Evolutionary conservation across 257 asterid genomes (phyloP), one percentile per base, ranked within the genome.

Genomic region (Ligustrum vulgare): DNA sequence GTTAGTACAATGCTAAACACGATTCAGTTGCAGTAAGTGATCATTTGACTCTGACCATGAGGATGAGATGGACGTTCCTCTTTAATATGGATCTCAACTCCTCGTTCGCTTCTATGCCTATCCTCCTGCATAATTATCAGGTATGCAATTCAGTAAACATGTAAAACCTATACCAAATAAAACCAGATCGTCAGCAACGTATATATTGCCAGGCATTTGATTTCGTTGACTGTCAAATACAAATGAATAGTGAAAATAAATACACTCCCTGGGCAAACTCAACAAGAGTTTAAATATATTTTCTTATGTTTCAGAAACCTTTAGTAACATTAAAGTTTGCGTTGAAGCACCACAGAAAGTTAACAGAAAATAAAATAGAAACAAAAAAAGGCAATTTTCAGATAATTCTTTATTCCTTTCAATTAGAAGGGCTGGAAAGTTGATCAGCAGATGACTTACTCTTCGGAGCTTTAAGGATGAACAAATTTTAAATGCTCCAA

Each of bases 91-190:
- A 75, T 71, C 97, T 81, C 62, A 94, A 88, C 90, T 94, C 99
- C 77, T 92, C 98, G 22, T 92, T 94, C 36, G 99, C 98, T 86
- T 94, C 99, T 0, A 92, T 60, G 4, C 99, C 99, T 23, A 94
- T 92, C 80, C 95, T 87, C 90, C 99, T 94, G 91, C 87, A 73
- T 11, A n/a, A 56, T 71, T 31, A 33, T 2, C 5, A 18, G 28
- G 58, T 13, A 31, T 67, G 47, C 72, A 65, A 28, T 41, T 70
- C 39, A 51, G 8, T 62, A 25, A 69, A 34, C 64, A 41, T 11
- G 47, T 41, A 9, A 41, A 41, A 60, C 31, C 8, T n/a, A 20
- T 58, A 58, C 15, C 4, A 36, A 37, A 28, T 23, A 56, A 58
- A 16, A 12, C 58, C 62, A 73, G 39, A 35, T 11, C 49, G 11